These are phyloP conservation scores for Xylariaceae sp. DNA, from an alignment of 2,329 filamentous ascomycete genomes.

Conservation along the genomic window DNA sequence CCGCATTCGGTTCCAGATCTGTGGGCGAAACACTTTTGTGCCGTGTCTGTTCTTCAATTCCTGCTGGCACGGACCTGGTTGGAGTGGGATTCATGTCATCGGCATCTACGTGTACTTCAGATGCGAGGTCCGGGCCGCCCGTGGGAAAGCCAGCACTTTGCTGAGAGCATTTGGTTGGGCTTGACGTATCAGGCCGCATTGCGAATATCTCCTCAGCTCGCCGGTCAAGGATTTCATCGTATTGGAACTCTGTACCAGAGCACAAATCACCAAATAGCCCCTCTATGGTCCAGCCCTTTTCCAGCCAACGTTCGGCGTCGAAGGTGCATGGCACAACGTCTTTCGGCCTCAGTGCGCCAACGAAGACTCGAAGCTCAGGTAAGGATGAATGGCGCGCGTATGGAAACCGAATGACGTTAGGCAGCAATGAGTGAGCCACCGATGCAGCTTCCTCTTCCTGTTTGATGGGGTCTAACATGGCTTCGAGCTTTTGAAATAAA, in stretches of 20 bases:
- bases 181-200: no score
- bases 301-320: slow-evolving; percentile 56
- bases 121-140: no score
- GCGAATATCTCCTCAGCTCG: slow-evolving; percentile 7
- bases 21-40: neutral
- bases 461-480: slow-evolving; percentile 12
- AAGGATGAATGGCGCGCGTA: slow-evolving; percentile 91
- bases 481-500: slow-evolving; percentile 15
- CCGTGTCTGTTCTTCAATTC: neutral
- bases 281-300: slow-evolving; percentile 56
- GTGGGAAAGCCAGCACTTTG: slow-evolving; percentile 1
- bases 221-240: slow-evolving; percentile 57
- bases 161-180: slow-evolving; percentile 5
- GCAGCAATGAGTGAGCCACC: slow-evolving; percentile 22
- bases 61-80: no score
- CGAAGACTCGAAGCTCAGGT: slow-evolving; percentile 65
- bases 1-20: neutral
- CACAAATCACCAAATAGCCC: slow-evolving; percentile 68
- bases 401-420: slow-evolving; percentile 57
- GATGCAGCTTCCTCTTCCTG: slow-evolving; percentile 1
- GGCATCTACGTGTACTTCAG: no score
- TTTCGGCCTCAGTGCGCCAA: slow-evolving; percentile 61
- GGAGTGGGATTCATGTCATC: no score
- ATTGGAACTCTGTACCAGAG: slow-evolving; percentile 52
- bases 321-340: slow-evolving; percentile 83